Conservation (phyloP, 805 yeast species). For the Nakazawaea siamensis region DNA sequence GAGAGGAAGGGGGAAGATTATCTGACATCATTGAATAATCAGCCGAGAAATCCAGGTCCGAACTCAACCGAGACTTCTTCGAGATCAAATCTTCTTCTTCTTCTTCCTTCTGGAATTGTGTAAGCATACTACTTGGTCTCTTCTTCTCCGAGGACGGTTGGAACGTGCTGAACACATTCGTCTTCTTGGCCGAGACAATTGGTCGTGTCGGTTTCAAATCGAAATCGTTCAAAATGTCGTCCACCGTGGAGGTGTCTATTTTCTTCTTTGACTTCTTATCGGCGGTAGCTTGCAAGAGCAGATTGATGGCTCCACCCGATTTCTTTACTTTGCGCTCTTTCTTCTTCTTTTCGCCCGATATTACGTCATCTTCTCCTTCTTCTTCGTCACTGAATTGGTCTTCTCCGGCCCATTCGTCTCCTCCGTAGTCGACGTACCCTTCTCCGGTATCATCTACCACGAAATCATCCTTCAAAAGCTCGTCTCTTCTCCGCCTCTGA, state of each 20-base stretch:
- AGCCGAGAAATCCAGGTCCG: constrained; percentile 15
- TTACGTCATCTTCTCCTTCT: constrained; percentile 25
- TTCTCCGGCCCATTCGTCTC: constrained; percentile 74
- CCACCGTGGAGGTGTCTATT: constrained; percentile 41
- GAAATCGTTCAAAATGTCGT: constrained; percentile 60
- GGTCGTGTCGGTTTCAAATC: constrained; percentile 20
- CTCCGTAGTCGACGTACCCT: constrained; percentile 92
- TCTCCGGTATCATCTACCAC: constrained; percentile 91
- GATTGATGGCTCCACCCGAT: constrained; percentile 7
- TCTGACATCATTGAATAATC: constrained; percentile 10
- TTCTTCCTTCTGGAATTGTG: constrained; percentile 14
- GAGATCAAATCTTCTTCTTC: constrained; percentile 11
- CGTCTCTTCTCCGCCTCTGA: constrained; percentile 68
- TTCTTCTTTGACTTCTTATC: constrained; percentile 24
- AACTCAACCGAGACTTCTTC: constrained; percentile 17
- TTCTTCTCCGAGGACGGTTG: constrained; percentile 12
- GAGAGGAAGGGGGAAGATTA: constrained; percentile 7
- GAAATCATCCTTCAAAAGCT: constrained; percentile 82
- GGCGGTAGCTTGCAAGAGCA: constrained; percentile 14
- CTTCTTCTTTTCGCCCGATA: constrained; percentile 15
- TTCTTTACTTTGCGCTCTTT: constrained; percentile 23
- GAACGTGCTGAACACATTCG: constrained; percentile 24
- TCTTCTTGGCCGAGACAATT: constrained; percentile 14
- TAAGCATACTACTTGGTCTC: constrained; percentile 6
- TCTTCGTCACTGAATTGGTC: constrained; percentile 52